Evolutionary conservation across 495 filamentous ascomycete species (phyloP).

Genomic region (Talaromyces wortmannii): DNA sequence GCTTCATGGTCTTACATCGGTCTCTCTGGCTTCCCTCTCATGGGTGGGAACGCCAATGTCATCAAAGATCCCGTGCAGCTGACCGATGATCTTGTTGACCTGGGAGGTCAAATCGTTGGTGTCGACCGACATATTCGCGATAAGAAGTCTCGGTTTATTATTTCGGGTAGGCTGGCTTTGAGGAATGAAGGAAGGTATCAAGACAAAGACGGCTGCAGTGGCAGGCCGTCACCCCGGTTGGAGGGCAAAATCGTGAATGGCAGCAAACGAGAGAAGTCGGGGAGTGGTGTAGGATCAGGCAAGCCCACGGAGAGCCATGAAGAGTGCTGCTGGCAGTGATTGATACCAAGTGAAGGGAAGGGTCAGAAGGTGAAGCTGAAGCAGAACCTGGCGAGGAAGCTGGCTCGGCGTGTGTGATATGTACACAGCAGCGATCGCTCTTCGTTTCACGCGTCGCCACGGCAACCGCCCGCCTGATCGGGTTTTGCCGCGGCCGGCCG

Average conservation of each 20-base stretch:
- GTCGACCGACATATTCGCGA: slow-evolving; percentile 67
- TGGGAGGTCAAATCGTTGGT: slow-evolving; percentile 87
- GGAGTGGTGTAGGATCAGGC: neutral
- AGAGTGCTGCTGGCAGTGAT: too few relatives aligned
- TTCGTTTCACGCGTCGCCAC: slow-evolving; percentile 1
- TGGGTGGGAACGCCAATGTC: slow-evolving; percentile 88
- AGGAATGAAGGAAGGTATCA: neutral
- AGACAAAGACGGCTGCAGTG: neutral
- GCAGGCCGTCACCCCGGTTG: neutral
- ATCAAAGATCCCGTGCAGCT: slow-evolving; percentile 90
- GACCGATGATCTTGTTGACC: slow-evolving; percentile 83
- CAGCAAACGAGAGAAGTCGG: neutral
- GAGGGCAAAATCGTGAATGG: neutral
- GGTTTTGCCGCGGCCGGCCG: neutral
- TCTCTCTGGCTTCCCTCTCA: slow-evolving; percentile 82
- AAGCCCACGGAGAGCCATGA: neutral
- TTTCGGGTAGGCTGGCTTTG: neutral
- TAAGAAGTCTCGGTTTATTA: neutral
- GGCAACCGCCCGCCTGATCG: neutral
- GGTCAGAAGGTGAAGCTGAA: too few relatives aligned
- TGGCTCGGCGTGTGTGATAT: neutral
- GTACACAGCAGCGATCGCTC: neutral
- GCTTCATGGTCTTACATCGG: slow-evolving; percentile 55
- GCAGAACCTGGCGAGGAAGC: too few relatives aligned
- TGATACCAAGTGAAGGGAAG: too few relatives aligned